phyloP scores from a whole-genome alignment of 2,329 filamentous ascomycete genomes.

The Cladophialophora chaetospira region DNA sequence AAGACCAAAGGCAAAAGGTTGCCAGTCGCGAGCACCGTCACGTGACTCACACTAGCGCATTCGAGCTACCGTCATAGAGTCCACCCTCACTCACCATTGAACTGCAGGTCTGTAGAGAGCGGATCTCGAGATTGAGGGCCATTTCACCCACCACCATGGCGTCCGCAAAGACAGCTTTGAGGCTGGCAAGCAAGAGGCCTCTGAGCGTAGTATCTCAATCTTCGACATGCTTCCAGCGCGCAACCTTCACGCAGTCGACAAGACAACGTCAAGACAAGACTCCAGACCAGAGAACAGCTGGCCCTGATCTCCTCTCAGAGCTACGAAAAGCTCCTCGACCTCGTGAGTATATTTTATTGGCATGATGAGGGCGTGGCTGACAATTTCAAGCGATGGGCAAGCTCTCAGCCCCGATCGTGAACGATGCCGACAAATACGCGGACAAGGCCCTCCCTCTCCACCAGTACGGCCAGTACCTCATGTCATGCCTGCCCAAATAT shows the following conservation, averaged over 20 bases:
- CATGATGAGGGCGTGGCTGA: constrained; percentile 17
- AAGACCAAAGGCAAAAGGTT: constrained; percentile 21
- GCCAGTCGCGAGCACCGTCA: constrained; percentile 1
- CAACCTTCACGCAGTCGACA: constrained; percentile 30
- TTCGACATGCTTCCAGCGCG: constrained; percentile 34
- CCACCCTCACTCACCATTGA: background rate
- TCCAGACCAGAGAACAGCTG: constrained; percentile 34
- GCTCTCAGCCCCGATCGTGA: constrained; percentile 77
- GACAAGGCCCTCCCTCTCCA: constrained; percentile 86
- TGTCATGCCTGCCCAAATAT: constrained; percentile 96
- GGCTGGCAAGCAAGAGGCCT: constrained; percentile 45
- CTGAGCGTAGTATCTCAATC: constrained; percentile 41
- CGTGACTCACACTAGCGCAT: background rate
- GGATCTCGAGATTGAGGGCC: background rate
- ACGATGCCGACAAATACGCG: constrained; percentile 90
- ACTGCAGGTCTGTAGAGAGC: no score
- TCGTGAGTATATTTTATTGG: constrained; percentile 42
- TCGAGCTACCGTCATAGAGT: background rate
- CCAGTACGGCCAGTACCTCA: constrained; percentile 92
- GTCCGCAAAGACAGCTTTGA: constrained; percentile 48
- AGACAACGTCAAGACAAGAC: constrained; percentile 11
- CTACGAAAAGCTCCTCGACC: constrained; percentile 62
- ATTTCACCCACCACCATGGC: constrained; percentile 39
- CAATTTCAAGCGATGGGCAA: constrained; percentile 53
- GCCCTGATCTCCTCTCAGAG: constrained; percentile 66